Conservation (phyloP, 495 filamentous ascomycete genomes). For the Aspergillus ostianus region DNA sequence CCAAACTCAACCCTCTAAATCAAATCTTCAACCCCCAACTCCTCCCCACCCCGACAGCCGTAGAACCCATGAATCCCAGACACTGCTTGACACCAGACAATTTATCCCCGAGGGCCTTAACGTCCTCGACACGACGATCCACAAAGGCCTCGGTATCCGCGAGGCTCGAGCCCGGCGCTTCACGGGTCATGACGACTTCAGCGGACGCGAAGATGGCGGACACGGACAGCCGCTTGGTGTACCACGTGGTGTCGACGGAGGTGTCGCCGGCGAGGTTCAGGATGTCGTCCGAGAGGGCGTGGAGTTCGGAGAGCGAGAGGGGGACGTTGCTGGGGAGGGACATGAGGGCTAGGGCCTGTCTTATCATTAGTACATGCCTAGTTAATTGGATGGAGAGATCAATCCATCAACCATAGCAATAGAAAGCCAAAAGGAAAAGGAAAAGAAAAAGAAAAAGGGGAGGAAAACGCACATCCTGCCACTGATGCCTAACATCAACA, state of each 20-base stretch:
- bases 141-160: slow-evolving; percentile 77
- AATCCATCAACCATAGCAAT: neutral
- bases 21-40: slow-evolving; percentile 51
- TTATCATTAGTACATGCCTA: slow-evolving; percentile 1
- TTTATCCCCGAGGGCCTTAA: slow-evolving; percentile 52
- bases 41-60: slow-evolving; percentile 40
- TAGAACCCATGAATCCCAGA: slow-evolving; percentile 71
- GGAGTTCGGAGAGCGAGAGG: slow-evolving; percentile 74
- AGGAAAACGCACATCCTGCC: slow-evolving; percentile 71
- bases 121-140: slow-evolving; percentile 71
- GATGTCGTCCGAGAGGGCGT: slow-evolving; percentile 81
- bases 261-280: slow-evolving; percentile 78
- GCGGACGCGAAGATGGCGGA: slow-evolving; percentile 78
- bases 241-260: slow-evolving; percentile 83
- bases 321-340: slow-evolving; percentile 75
- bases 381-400: neutral
- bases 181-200: slow-evolving; percentile 92
- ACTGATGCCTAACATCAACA: slow-evolving; percentile 61
- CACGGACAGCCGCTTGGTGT: slow-evolving; percentile 79
- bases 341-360: slow-evolving; percentile 83
- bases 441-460: neutral
- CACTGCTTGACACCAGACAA: slow-evolving; percentile 66
- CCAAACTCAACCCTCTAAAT: neutral
- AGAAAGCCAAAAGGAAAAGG: too few species aligned
- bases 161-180: slow-evolving; percentile 59